These are phyloP conservation scores for Nadsonia starkeyi-henricii DNA, from an alignment of 1,139 yeast species.

Conservation along the genomic window DNA sequence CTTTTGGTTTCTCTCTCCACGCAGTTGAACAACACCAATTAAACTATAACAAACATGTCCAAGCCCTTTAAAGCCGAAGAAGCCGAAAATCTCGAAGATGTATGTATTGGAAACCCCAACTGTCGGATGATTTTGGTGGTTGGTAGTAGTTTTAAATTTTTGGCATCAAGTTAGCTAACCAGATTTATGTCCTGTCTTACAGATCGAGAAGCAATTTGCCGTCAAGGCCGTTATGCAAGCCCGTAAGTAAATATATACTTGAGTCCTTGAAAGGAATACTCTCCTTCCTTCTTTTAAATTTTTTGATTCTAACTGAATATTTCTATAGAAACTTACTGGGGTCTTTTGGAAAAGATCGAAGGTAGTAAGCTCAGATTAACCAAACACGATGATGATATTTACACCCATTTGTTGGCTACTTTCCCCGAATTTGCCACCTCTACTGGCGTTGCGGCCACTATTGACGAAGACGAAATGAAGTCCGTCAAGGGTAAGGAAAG, in stretches of 20 bases:
- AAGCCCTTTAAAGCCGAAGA: conserved; percentile 37
- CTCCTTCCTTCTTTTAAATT: neutral
- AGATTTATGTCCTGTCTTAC: neutral
- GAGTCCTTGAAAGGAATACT: no score
- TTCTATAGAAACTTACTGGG: conserved; percentile 67
- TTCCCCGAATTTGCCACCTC: conserved; percentile 73
- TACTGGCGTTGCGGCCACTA: conserved; percentile 35
- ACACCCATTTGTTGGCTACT: conserved; percentile 45
- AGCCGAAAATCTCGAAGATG: conserved; percentile 49
- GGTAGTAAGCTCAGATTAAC: conserved; percentile 74
- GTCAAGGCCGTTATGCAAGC: conserved; percentile 96
- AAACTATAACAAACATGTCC: conserved; percentile 10
- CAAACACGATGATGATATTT: conserved; percentile 67
- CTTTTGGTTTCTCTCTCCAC: neutral
- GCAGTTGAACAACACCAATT: neutral
- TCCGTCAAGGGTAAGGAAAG: conserved; percentile 62
- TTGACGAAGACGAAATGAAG: conserved; percentile 75
- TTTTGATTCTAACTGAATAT: neutral
- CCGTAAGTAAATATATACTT: conserved; percentile 12
- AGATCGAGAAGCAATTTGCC: conserved; percentile 88
- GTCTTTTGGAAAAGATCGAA: conserved; percentile 52
- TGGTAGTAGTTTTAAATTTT: no score
- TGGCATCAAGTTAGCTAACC: no score
- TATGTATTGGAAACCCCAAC: conserved; percentile 8
- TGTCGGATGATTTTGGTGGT: conserved; percentile 13